Evolutionary conservation across 148 eudicot species (phyloP).

Genomic region (Chenopodium quinoa): DNA sequence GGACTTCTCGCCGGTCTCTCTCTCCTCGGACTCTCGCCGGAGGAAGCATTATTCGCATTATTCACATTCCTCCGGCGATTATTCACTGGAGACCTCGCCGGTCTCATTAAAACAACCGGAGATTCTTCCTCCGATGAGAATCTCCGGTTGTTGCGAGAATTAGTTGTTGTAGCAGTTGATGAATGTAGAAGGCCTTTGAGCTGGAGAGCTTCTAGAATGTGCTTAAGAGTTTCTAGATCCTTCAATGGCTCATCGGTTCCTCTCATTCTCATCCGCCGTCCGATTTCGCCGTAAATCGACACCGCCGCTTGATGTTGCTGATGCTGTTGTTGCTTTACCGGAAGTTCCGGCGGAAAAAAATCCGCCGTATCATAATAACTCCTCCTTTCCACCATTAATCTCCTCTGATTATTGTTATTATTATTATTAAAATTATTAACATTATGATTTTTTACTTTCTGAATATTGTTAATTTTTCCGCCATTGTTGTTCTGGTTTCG

Average conservation of each 20-base stretch:
- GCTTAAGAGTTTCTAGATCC: conserved; percentile 78
- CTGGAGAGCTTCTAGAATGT: conserved; percentile 85
- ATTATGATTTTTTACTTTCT: conserved; percentile 12
- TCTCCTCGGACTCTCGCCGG: conserved; percentile 50
- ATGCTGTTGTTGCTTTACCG: conserved; percentile 25
- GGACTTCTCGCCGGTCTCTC: conserved; percentile 34
- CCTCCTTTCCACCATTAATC: conserved; percentile 44
- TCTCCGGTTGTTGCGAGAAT: conserved; percentile 34
- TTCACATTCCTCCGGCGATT: conserved; percentile 28
- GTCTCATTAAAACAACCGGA: conserved; percentile 58
- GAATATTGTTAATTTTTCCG: not conserved
- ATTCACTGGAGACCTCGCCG: conserved; percentile 37
- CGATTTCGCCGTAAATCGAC: conserved; percentile 65
- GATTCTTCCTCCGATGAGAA: conserved; percentile 40
- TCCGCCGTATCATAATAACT: conserved; percentile 67
- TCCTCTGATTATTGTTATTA: conserved; percentile 12
- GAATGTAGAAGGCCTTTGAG: conserved; percentile 85
- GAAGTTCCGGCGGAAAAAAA: conserved; percentile 45
- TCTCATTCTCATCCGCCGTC: conserved; percentile 59
- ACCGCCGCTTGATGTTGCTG: conserved; percentile 48
- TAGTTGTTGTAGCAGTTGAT: conserved; percentile 2
- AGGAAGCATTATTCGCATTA: not conserved
- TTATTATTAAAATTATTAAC: conserved; percentile 1
- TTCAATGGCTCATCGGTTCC: conserved; percentile 75
- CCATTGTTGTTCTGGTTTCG: conserved; percentile 19